These are phyloP conservation scores for Cynanchum wilfordii DNA, from an alignment of 257 asterid genomes.

Conservation along the genomic window DNA sequence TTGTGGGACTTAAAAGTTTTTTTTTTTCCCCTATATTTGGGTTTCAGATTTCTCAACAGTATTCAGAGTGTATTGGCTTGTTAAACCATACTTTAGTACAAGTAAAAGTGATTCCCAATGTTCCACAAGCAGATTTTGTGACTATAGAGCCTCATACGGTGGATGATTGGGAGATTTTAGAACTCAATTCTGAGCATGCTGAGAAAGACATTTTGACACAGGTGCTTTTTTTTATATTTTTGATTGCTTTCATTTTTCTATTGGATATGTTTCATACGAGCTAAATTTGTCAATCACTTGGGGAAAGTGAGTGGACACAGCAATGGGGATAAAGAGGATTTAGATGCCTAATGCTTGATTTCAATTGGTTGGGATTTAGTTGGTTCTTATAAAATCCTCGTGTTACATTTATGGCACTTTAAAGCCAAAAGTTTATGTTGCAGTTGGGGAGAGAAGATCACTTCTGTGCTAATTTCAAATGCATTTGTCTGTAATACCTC, in stretches of 20 bases:
- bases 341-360: background rate
- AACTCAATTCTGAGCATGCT: slow-evolving; percentile 91
- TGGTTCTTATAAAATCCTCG: background rate
- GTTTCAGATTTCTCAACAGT: slow-evolving; percentile 66
- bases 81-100: slow-evolving; percentile 54
- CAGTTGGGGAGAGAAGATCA: background rate
- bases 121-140: slow-evolving; percentile 77
- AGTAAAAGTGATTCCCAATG: slow-evolving; percentile 57
- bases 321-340: background rate
- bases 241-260: background rate
- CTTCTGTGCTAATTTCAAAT: background rate
- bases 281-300: background rate
- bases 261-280: background rate
- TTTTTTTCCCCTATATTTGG: slow-evolving; percentile 2
- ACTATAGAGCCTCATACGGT: slow-evolving; percentile 88
- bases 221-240: slow-evolving; percentile 37
- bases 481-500: background rate
- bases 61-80: slow-evolving; percentile 91
- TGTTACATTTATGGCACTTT: background rate
- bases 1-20: slow-evolving; percentile 1
- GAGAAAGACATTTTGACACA: slow-evolving; percentile 77
- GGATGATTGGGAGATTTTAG: slow-evolving; percentile 99
- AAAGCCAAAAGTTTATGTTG: background rate
- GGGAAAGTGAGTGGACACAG: background rate
- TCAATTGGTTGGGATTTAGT: background rate